These are phyloP conservation scores for Cicer chorassanicum DNA, from an alignment of 306 rosid species.

Conservation along the genomic window DNA sequence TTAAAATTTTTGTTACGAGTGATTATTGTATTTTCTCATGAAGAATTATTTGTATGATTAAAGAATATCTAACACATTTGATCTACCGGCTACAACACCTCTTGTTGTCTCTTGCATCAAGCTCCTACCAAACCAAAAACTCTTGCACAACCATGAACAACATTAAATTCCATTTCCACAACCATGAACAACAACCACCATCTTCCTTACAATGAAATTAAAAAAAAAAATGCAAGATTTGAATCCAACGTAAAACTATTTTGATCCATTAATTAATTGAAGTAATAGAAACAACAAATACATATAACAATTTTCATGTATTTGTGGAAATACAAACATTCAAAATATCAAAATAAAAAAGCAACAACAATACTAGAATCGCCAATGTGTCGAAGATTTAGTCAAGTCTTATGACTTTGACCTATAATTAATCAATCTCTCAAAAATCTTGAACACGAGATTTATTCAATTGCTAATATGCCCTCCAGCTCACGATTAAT, in stretches of 20 bases:
- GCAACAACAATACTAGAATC: background rate
- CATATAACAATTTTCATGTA: background rate
- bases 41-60: too few species aligned
- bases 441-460: background rate
- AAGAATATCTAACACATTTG: too few species aligned
- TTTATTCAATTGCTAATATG: background rate
- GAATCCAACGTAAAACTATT: background rate
- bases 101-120: too few species aligned
- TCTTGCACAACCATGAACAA: too few species aligned
- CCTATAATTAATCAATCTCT: background rate
- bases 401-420: slow-evolving; percentile 24
- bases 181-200: too few species aligned
- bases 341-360: slow-evolving; percentile 11
- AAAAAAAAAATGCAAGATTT: background rate
- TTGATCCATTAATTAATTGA: background rate
- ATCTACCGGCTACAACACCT: too few species aligned
- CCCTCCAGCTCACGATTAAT: slow-evolving; percentile 33
- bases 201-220: too few species aligned
- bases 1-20: too few species aligned
- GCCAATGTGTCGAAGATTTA: background rate
- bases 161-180: too few species aligned
- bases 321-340: background rate
- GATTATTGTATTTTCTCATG: too few species aligned
- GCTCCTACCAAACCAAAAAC: too few species aligned
- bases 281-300: background rate